phyloP scores from a whole-genome alignment of 495 filamentous ascomycete genomes.

The Aspergillus incahuasiensis region DNA sequence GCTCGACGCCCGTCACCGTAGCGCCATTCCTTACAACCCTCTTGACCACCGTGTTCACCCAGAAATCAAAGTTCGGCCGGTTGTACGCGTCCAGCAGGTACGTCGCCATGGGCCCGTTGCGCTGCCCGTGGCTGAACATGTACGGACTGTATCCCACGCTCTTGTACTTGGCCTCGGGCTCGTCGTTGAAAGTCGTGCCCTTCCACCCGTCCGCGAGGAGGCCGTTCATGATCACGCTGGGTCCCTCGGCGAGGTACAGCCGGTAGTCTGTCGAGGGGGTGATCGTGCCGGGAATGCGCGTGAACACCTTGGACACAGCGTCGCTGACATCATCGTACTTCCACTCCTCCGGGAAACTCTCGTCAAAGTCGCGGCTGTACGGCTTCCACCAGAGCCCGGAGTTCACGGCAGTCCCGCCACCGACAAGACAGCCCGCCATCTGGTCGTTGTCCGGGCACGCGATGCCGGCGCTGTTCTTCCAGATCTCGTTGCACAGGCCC shows the following conservation, averaged over 20 bases:
- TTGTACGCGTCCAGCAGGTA: conserved; percentile 62
- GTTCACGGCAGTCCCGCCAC: conserved; percentile 58
- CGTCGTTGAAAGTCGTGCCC: conserved; percentile 54
- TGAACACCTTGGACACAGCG: conserved; percentile 57
- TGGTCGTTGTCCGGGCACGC: conserved; percentile 31
- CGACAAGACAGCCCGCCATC: conserved; percentile 19
- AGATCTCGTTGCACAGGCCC: conserved; percentile 51
- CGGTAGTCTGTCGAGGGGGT: conserved; percentile 63
- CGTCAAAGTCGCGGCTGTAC: conserved; percentile 62
- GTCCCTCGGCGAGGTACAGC: conserved; percentile 63
- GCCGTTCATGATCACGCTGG: conserved; percentile 52
- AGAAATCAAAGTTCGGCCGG: conserved; percentile 62
- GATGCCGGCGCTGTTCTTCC: conserved; percentile 66
- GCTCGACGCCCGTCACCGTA: conserved; percentile 62
- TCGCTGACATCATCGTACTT: conserved; percentile 56
- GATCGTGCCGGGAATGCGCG: conserved; percentile 65
- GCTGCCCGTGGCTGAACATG: conserved; percentile 63
- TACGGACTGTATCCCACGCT: conserved; percentile 62
- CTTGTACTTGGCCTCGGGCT: conserved; percentile 61
- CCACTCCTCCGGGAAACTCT: conserved; percentile 71
- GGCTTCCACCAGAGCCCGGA: conserved; percentile 49
- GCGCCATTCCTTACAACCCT: conserved; percentile 59
- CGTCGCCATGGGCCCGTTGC: conserved; percentile 68
- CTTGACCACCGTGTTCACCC: conserved; percentile 59
- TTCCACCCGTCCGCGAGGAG: conserved; percentile 57